These are phyloP conservation scores for Cutaneotrichosporon sp. DNA, from an alignment of 1,284 basidiomycete species.

Conservation along the genomic window DNA sequence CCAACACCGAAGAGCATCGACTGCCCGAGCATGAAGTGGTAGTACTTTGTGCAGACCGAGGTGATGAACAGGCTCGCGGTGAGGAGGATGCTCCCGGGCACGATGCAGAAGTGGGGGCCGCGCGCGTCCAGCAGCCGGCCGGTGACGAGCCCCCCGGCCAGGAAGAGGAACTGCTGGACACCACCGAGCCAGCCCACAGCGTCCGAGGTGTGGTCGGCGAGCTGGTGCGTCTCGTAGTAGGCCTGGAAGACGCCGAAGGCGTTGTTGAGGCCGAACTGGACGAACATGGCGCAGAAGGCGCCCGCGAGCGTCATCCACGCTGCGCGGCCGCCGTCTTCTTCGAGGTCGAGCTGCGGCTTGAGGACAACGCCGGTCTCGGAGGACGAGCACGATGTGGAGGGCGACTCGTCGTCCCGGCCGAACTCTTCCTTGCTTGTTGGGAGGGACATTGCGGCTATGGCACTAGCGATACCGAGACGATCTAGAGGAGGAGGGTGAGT, in stretches of 20 bases:
- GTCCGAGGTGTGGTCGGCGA: constrained; percentile 25
- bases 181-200: constrained; percentile 68
- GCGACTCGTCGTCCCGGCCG: background rate
- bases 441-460: too few relatives aligned
- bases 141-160: constrained; percentile 49
- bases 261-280: constrained; percentile 28
- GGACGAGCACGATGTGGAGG: background rate
- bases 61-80: constrained; percentile 39
- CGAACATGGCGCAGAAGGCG: constrained; percentile 14
- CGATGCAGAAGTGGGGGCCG: constrained; percentile 50
- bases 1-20: constrained; percentile 32
- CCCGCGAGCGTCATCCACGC: constrained; percentile 21
- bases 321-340: constrained; percentile 13
- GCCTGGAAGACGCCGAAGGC: constrained; percentile 36
- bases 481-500: background rate
- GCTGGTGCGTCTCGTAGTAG: constrained; percentile 34
- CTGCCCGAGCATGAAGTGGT: constrained; percentile 55
- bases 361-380: background rate
- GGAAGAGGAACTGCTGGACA: constrained; percentile 61
- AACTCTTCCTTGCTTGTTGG: too few relatives aligned
- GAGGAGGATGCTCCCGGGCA: constrained; percentile 58
- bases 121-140: constrained; percentile 31
- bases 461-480: too few relatives aligned
- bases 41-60: constrained; percentile 60
- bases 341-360: background rate